Evolutionary conservation across 257 asterid genomes (phyloP).

Genomic region (Solanum microdontum): DNA sequence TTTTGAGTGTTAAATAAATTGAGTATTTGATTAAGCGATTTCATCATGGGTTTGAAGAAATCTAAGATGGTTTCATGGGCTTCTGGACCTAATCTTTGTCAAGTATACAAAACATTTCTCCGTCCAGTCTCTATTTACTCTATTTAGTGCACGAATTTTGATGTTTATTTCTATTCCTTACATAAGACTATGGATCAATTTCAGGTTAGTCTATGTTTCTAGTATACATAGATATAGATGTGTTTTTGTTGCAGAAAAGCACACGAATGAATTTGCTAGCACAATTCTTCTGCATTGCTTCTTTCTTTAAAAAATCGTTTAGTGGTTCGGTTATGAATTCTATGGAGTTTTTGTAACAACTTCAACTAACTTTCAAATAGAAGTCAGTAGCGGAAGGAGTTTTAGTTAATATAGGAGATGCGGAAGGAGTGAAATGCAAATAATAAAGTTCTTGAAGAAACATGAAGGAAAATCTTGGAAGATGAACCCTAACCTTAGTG

Average conservation of each 20-base stretch:
- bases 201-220: too few species aligned
- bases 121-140: not conserved
- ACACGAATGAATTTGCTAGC: not conserved
- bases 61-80: too few species aligned
- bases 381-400: too few species aligned
- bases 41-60: too few species aligned
- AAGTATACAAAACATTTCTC: not conserved
- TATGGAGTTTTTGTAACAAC: too few species aligned
- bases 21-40: too few species aligned
- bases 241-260: not conserved
- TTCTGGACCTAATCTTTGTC: not conserved
- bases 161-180: not conserved
- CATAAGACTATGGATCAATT: not conserved
- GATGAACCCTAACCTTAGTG: not conserved
- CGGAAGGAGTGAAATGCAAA: not conserved
- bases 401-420: not conserved
- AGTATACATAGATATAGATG: not conserved
- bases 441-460: not conserved
- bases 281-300: too few species aligned
- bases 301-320: too few species aligned
- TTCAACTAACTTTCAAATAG: not conserved
- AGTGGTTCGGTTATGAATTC: not conserved
- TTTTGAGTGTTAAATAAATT: too few species aligned
- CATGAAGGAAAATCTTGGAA: not conserved
- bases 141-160: not conserved